These are phyloP conservation scores for Solanum medicagineum DNA, from an alignment of 257 asterid genomes.

Conservation along the genomic window DNA sequence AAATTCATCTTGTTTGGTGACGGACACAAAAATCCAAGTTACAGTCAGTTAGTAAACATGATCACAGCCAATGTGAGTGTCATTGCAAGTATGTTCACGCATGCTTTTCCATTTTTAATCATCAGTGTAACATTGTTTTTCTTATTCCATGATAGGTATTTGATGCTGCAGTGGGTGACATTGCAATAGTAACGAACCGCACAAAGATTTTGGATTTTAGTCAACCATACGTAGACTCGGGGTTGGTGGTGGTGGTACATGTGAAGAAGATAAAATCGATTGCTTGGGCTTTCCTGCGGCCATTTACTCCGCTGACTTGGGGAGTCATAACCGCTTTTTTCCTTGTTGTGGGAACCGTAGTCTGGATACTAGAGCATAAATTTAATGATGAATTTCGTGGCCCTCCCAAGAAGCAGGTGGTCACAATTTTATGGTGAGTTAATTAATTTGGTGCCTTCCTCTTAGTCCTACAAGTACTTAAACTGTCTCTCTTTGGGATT, in stretches of 20 bases:
- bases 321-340: constrained; percentile 47
- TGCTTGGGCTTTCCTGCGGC: constrained; percentile 72
- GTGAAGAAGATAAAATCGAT: constrained; percentile 34
- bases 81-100: not conserved
- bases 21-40: constrained; percentile 50
- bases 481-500: not conserved
- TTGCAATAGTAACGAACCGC: constrained; percentile 61
- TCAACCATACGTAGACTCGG: constrained; percentile 77
- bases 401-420: constrained; percentile 55
- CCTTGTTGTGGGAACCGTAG: constrained; percentile 48
- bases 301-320: constrained; percentile 67
- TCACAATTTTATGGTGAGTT: constrained; percentile 65
- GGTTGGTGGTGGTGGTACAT: constrained; percentile 63
- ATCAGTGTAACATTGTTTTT: not conserved
- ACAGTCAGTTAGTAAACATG: constrained; percentile 38
- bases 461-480: not conserved
- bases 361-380: constrained; percentile 78
- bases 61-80: constrained; percentile 31
- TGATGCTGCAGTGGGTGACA: constrained; percentile 84
- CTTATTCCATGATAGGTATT: constrained; percentile 27
- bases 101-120: not conserved
- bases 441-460: not conserved
- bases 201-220: constrained; percentile 67
- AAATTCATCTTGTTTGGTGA: constrained; percentile 54
- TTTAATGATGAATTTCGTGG: constrained; percentile 78